Percentiles rank a stretch among this genome's conserved stretches.
phyloP scores from a whole-genome alignment of 1,139 yeast genomes.

The Pichia sp. region DNA sequence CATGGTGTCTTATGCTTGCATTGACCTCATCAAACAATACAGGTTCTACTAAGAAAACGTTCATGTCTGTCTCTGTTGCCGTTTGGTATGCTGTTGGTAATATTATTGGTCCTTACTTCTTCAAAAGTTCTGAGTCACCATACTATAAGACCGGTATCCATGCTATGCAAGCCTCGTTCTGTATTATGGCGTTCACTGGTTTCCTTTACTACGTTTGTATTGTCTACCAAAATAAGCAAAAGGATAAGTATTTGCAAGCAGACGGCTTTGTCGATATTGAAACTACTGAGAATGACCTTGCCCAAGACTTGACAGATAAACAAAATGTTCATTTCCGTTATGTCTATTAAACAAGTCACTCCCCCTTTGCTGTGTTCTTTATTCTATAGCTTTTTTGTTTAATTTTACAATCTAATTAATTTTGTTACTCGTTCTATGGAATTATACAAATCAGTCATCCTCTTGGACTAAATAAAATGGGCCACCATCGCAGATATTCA shows the following conservation, averaged over 20 bases:
- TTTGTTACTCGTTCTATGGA: no score
- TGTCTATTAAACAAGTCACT: neutral
- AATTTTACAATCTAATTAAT: no score
- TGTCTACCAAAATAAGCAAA: neutral
- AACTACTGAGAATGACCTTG: neutral
- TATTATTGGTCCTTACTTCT: constrained; percentile 69
- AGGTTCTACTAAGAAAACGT: constrained; percentile 14
- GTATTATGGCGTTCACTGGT: constrained; percentile 1
- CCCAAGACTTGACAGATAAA: constrained; percentile 1
- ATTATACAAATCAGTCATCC: no score
- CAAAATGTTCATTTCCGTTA: constrained; percentile 5
- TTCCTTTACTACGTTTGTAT: constrained; percentile 2
- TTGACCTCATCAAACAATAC: constrained; percentile 13
- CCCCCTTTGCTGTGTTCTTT: no score
- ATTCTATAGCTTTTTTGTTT: no score
- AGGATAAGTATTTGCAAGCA: no score
- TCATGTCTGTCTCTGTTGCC: constrained; percentile 40
- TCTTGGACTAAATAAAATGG: constrained; percentile 4
- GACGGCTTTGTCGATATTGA: neutral
- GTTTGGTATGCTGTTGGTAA: constrained; percentile 64
- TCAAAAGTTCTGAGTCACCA: constrained; percentile 53
- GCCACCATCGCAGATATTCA: neutral
- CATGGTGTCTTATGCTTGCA: constrained; percentile 9
- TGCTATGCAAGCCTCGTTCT: constrained; percentile 23
- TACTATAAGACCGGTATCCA: constrained; percentile 47